These are phyloP conservation scores for Globisporangium uncinulatum DNA, from an alignment of 352 stramenopile species.

Conservation along the genomic window DNA sequence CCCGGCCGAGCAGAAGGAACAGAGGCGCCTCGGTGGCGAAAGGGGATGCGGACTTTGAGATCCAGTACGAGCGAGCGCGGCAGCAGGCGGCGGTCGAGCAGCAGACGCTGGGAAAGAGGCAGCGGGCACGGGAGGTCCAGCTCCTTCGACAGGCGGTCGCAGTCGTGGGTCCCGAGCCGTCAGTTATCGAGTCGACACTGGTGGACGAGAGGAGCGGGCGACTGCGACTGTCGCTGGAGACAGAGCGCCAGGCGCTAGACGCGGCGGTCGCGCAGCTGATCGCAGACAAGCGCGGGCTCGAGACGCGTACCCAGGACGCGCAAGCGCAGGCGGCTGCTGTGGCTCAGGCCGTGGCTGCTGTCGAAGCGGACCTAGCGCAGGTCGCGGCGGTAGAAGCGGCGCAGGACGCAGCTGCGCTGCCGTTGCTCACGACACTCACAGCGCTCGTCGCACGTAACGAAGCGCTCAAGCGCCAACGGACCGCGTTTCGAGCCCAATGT, in stretches of 20 bases:
- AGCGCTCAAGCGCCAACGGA: constrained; percentile 44
- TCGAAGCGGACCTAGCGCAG: constrained; percentile 34
- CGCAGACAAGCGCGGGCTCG: constrained; percentile 32
- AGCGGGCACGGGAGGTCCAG: constrained; percentile 39
- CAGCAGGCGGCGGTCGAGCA: constrained; percentile 52
- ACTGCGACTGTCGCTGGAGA: constrained; percentile 1
- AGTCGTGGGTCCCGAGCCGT: constrained; percentile 18
- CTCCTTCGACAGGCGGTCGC: constrained; percentile 48
- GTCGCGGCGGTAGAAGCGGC: constrained; percentile 28
- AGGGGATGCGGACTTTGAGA: constrained; percentile 39
- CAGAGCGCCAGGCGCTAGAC: constrained; percentile 23
- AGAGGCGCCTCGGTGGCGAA: constrained; percentile 3
- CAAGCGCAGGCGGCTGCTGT: constrained; percentile 21
- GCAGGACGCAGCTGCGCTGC: constrained; percentile 19
- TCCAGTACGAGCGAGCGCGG: constrained; percentile 49
- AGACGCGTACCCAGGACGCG: constrained; percentile 23
- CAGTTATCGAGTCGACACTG: background rate
- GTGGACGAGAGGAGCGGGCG: background rate
- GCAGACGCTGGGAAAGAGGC: constrained; percentile 26
- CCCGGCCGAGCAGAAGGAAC: background rate
- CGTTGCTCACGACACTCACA: constrained; percentile 22
- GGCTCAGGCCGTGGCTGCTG: constrained; percentile 20
- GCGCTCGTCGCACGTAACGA: constrained; percentile 47
- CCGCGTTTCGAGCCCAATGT: constrained; percentile 37
- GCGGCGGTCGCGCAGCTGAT: constrained; percentile 35